A percentile compares a stretch with the other conserved stretches of the same genome.
Conservation (phyloP, 768 basidiomycete genomes). For the Mycena pura region DNA sequence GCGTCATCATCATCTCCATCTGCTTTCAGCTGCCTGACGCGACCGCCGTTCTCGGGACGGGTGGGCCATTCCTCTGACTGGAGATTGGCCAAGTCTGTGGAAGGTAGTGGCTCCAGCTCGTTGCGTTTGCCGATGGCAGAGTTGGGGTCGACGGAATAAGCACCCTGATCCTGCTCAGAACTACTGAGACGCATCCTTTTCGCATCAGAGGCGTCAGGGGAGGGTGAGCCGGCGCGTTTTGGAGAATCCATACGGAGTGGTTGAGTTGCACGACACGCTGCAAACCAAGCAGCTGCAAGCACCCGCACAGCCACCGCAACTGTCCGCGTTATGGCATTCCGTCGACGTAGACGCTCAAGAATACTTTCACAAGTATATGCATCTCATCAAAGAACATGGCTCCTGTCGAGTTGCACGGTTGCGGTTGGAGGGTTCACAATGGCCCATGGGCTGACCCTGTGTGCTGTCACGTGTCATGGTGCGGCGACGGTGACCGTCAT, state of each 20-base stretch:
- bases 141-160: slow-evolving; percentile 77
- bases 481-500: too few relatives aligned
- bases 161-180: slow-evolving; percentile 65
- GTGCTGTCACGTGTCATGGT: too few relatives aligned
- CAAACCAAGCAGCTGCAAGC: too few relatives aligned
- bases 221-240: slow-evolving; percentile 68
- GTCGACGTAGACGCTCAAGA: too few relatives aligned
- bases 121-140: slow-evolving; percentile 83
- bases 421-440: too few relatives aligned
- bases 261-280: too few relatives aligned
- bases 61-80: slow-evolving; percentile 47
- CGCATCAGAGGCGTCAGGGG: slow-evolving; percentile 55
- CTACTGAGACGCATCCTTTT: slow-evolving; percentile 67
- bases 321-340: too few relatives aligned
- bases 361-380: too few relatives aligned
- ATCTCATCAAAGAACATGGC: too few relatives aligned
- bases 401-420: too few relatives aligned
- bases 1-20: slow-evolving; percentile 72
- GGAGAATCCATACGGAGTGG: slow-evolving; percentile 60
- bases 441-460: too few relatives aligned
- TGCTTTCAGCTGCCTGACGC: slow-evolving; percentile 47
- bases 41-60: slow-evolving; percentile 53
- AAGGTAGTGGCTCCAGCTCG: slow-evolving; percentile 85
- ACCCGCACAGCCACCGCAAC: too few relatives aligned
- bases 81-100: slow-evolving; percentile 82